Conservation (phyloP, 148 eudicot genomes). For the Silene conica region DNA sequence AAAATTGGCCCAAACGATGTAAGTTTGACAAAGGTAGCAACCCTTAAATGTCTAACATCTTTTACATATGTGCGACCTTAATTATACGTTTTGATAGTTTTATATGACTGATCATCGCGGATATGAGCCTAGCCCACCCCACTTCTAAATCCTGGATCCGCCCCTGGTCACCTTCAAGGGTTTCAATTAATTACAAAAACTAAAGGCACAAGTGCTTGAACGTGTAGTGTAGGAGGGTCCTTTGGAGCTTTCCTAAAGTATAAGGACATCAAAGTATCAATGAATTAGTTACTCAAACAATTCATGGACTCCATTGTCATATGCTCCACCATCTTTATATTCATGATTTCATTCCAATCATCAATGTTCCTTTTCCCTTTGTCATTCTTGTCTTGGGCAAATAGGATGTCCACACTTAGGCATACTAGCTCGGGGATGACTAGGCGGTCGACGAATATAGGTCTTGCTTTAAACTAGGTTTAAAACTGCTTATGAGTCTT, state of each 20-base stretch:
- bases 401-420: not conserved
- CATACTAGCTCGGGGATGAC: too few relatives aligned
- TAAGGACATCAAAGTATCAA: not conserved
- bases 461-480: too few relatives aligned
- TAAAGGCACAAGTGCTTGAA: not conserved
- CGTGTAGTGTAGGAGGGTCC: not conserved
- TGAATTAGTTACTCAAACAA: not conserved
- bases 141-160: too few relatives aligned
- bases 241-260: not conserved
- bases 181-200: constrained; percentile 11
- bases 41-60: too few relatives aligned
- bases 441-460: too few relatives aligned
- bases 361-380: not conserved
- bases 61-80: too few relatives aligned
- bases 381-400: not conserved
- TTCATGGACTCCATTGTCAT: not conserved
- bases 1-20: too few relatives aligned
- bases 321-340: not conserved
- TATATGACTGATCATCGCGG: too few relatives aligned
- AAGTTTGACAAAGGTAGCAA: too few relatives aligned
- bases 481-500: too few relatives aligned
- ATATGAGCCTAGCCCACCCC: too few relatives aligned
- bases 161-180: not conserved
- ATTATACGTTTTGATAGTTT: too few relatives aligned
- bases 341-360: not conserved